Percentiles rank a stretch among this genome's conserved stretches.
These are phyloP conservation scores for Hypomontagnella submonticulosa DNA, from an alignment of 495 filamentous ascomycete species.

Conservation along the genomic window DNA sequence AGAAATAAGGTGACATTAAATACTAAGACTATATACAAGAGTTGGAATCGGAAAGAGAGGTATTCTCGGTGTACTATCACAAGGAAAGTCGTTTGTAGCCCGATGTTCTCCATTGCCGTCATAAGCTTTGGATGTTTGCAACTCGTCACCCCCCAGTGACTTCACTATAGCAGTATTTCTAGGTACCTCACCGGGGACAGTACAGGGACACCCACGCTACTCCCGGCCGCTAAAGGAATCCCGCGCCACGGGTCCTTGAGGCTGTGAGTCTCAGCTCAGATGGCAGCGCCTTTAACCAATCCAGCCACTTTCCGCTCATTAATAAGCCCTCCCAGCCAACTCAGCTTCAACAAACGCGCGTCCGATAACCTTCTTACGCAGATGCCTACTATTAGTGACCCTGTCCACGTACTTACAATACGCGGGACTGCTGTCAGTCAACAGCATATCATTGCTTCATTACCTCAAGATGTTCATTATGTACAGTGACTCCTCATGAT, in stretches of 20 bases:
- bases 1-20: not conserved
- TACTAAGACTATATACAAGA: slow-evolving; percentile 1
- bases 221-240: no score
- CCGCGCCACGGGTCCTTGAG: no score
- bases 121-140: slow-evolving; percentile 33
- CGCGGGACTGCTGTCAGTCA: no score
- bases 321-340: slow-evolving; percentile 15
- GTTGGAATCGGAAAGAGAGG: slow-evolving; percentile 1
- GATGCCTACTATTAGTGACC: not conserved
- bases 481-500: not conserved
- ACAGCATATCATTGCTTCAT: no score
- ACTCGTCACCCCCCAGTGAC: not conserved
- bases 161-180: not conserved
- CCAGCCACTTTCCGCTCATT: slow-evolving; percentile 14
- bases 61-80: slow-evolving; percentile 8
- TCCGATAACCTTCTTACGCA: not conserved
- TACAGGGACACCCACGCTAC: no score
- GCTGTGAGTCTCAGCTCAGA: slow-evolving; percentile 13
- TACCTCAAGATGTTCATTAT: no score
- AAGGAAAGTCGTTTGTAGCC: slow-evolving; percentile 1
- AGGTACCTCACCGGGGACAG: no score
- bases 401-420: no score
- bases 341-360: slow-evolving; percentile 30
- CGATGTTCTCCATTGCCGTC: slow-evolving; percentile 37
- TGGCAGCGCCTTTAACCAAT: slow-evolving; percentile 5